Evolutionary conservation across 371 early-diverging fungal genomes (phyloP).

Genomic region (Chytridium lagenaria): DNA sequence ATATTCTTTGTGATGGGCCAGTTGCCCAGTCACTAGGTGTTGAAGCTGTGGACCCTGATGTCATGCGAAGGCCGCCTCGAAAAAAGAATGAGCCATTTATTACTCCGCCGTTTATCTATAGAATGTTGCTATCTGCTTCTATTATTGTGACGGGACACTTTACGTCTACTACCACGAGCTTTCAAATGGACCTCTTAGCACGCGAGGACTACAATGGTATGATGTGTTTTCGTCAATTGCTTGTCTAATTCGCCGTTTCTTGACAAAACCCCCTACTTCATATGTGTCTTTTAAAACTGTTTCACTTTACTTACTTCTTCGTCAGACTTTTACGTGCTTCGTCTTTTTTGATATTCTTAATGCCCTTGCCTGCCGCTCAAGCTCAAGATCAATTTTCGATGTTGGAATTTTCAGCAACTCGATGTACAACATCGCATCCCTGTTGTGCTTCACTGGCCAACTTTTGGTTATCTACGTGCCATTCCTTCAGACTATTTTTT

Average conservation of each 20-base stretch:
- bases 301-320: neutral
- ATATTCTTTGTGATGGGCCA: conserved; percentile 93
- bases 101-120: conserved; percentile 70
- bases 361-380: conserved; percentile 88
- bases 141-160: conserved; percentile 90
- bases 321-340: conserved; percentile 91
- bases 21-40: conserved; percentile 91
- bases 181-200: conserved; percentile 70
- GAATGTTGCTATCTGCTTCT: conserved; percentile 80
- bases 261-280: neutral
- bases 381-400: conserved; percentile 77
- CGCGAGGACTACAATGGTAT: conserved; percentile 93
- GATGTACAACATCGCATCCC: conserved; percentile 86
- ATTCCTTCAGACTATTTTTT: conserved; percentile 88
- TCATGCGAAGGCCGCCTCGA: conserved; percentile 86
- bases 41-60: conserved; percentile 81
- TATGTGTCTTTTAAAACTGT: neutral
- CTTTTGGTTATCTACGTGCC: conserved; percentile 88
- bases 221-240: neutral
- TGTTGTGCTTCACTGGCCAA: conserved; percentile 83
- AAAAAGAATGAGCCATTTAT: conserved; percentile 76
- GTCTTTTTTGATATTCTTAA: conserved; percentile 97
- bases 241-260: conserved; percentile 18
- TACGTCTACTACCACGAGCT: conserved; percentile 79
- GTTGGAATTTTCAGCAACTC: conserved; percentile 84